Evolutionary conservation across 148 eudicot genomes (phyloP), one percentile per base, ranked within the genome.

Genomic region (Cornus florida): DNA sequence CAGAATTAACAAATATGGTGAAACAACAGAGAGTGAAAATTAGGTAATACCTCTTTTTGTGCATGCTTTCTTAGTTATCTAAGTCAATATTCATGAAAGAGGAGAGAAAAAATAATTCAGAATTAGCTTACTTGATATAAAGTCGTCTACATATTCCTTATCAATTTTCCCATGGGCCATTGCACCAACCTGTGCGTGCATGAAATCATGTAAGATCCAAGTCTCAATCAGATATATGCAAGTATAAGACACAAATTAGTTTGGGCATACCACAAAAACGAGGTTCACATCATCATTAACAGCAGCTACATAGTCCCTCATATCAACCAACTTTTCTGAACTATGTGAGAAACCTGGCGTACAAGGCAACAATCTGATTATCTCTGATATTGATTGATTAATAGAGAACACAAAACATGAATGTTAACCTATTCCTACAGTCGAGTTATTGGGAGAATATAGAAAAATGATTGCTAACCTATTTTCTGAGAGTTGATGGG

Each of bases 111-210:
- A n/a, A 71, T 17, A 53, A 62, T 22, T 73, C 31, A 67, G 41
- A 67, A 69, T 53, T 65, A 43, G 64, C 91, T 87, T 89, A 96
- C 98, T 89, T 73, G 98, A 86, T 78, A 96, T 65, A 74, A 87
- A 92, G 81, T 96, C 98, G 70, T 96, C 98, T 7, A 87, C 93
- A 73, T 82, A 91, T 2, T 89, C 91, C 73, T 86, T 76, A 22
- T 87, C 89, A 72, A 96, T 90, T 86, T 90, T 96, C 83, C 98
- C 99, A 87, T 96, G 98, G 79, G 99, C 92, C 98, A 96, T 96
- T 73, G 99, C 98, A 87, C 99, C 99, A 80, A 96, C 95, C 99
- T 96, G 84, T 66, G 84, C n/a, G 70, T 59, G 22, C 69, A 79
- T 39, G 33, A 78, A 22, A 73, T 70, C 69, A 86, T 41, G 46